Conservation (phyloP, 371 early-diverging fungal genomes). For the Umbelopsis sp. region DNA sequence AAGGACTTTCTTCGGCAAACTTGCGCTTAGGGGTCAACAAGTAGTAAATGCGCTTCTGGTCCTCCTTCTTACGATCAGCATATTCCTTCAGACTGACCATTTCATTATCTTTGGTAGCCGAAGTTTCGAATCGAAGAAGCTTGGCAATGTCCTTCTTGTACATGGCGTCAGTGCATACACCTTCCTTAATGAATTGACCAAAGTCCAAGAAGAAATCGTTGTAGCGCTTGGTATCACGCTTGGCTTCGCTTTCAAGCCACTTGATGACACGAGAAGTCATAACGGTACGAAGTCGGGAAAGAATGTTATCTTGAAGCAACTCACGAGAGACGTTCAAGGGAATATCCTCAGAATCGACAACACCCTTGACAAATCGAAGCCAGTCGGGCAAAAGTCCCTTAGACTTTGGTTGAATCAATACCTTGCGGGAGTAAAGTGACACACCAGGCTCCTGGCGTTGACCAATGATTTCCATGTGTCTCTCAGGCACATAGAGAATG, state of each 20-base stretch:
- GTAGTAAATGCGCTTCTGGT: constrained; percentile 94
- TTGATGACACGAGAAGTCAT: constrained; percentile 75
- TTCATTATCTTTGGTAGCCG: constrained; percentile 59
- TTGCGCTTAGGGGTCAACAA: constrained; percentile 81
- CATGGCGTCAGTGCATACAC: constrained; percentile 81
- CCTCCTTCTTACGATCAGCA: constrained; percentile 80
- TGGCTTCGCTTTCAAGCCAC: constrained; percentile 78
- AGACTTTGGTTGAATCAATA: constrained; percentile 79
- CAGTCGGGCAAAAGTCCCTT: constrained; percentile 78
- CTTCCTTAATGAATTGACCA: constrained; percentile 87
- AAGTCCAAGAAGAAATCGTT: constrained; percentile 84
- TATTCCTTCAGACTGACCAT: constrained; percentile 89
- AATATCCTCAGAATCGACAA: constrained; percentile 96
- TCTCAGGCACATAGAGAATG: constrained; percentile 74
- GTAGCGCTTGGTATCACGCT: constrained; percentile 73
- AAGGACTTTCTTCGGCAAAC: constrained; percentile 83
- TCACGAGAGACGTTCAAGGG: constrained; percentile 98
- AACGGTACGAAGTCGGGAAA: constrained; percentile 71
- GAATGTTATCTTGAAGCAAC: constrained; percentile 87
- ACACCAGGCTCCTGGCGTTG: constrained; percentile 74
- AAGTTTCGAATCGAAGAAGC: constrained; percentile 88
- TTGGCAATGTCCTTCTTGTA: constrained; percentile 78
- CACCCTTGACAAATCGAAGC: constrained; percentile 85
- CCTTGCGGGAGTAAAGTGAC: constrained; percentile 79
- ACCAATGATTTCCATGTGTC: constrained; percentile 71